Evolutionary conservation across 83 land plant species (phyloP).

Genomic region (Diphasiastrum complanatum): DNA sequence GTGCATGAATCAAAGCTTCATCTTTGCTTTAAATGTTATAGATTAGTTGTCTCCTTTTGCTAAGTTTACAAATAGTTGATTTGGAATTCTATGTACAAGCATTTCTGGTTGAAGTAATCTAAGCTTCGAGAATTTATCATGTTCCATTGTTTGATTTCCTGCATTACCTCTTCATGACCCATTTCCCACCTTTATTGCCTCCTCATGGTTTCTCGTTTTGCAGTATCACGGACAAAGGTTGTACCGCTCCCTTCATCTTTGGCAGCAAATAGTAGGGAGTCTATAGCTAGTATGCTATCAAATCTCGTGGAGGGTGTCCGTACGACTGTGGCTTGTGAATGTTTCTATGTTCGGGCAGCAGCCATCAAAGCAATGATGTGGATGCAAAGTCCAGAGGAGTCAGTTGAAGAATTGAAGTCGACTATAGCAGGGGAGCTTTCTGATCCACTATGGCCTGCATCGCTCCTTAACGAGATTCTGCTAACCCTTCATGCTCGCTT

Average conservation of each 20-base stretch:
- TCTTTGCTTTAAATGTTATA: no score
- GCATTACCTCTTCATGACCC: no score
- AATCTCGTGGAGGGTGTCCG: constrained; percentile 91
- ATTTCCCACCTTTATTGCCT: no score
- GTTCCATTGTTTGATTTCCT: no score
- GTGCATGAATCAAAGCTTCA: no score
- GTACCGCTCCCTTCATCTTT: constrained; percentile 35
- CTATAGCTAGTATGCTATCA: constrained; percentile 81
- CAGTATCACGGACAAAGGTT: constrained; percentile 40
- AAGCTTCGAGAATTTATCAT: no score
- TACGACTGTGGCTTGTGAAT: constrained; percentile 97
- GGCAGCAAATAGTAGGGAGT: constrained; percentile 53
- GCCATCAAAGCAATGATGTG: constrained; percentile 94
- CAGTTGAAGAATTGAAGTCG: constrained; percentile 77
- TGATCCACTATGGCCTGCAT: constrained; percentile 94
- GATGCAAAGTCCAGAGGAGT: constrained; percentile 95
- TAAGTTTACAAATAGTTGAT: no score
- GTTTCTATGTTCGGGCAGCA: constrained; percentile 93
- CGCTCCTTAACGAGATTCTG: constrained; percentile 80
- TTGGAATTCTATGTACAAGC: no score
- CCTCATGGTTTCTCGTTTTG: background rate
- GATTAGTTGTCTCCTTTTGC: no score
- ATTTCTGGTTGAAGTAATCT: no score
- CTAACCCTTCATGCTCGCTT: constrained; percentile 96
- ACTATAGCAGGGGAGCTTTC: constrained; percentile 91